A percentile compares a stretch with the other conserved stretches of the same genome.
Conservation (phyloP, 306 rosid genomes). For the Medicago ruthenica region DNA sequence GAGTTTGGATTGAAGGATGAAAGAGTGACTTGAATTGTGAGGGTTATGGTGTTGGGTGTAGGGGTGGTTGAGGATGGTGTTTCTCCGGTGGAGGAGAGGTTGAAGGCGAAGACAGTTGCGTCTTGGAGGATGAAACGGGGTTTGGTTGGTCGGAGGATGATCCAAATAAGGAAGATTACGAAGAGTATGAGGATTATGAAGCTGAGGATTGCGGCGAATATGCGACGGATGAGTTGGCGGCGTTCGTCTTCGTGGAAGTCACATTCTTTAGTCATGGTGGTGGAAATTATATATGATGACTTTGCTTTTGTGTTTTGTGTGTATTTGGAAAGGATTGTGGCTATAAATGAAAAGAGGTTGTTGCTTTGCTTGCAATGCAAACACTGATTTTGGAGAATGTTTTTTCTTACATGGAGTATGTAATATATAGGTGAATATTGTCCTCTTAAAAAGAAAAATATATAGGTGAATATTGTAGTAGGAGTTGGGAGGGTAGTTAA, state of each 20-base stretch:
- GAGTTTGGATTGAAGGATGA: constrained; percentile 62
- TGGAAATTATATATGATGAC: neutral
- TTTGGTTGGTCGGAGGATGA: constrained; percentile 64
- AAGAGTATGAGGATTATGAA: constrained; percentile 44
- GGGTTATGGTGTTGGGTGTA: constrained; percentile 45
- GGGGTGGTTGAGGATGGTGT: constrained; percentile 35
- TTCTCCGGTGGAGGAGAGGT: constrained; percentile 45
- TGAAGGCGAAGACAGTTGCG: constrained; percentile 65
- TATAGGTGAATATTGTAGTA: constrained; percentile 2
- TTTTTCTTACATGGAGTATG: constrained; percentile 3
- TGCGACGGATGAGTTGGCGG: constrained; percentile 49
- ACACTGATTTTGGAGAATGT: constrained; percentile 10
- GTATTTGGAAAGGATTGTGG: neutral
- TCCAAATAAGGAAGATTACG: constrained; percentile 54
- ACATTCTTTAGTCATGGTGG: constrained; percentile 51
- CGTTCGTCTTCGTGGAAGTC: constrained; percentile 38
- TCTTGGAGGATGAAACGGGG: constrained; percentile 75
- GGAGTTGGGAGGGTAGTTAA: neutral
- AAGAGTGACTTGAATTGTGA: constrained; percentile 61
- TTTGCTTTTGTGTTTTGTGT: neutral
- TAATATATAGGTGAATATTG: constrained; percentile 1
- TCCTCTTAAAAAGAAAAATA: neutral
- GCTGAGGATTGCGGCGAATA: constrained; percentile 23
- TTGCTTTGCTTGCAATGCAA: constrained; percentile 34
- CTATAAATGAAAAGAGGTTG: neutral